A percentile compares a stretch with the other conserved stretches of the same genome.
These are phyloP conservation scores for Chlamydomonas schloesseri DNA, from an alignment of 139 green algal genomes.

Conservation along the genomic window DNA sequence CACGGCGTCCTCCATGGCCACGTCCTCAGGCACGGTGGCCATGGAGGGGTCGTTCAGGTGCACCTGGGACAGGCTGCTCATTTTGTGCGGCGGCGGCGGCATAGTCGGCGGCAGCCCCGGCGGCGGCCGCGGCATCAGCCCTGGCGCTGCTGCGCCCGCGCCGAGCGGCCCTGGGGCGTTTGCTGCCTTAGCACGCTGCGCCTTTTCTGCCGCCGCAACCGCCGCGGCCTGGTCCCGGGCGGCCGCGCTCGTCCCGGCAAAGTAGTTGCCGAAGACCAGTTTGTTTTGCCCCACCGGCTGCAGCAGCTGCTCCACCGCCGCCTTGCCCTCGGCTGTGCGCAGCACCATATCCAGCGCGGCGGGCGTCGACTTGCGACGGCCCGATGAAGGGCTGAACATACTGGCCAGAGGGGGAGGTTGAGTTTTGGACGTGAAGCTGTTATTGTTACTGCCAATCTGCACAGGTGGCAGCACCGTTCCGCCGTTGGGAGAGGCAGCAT, in stretches of 20 bases:
- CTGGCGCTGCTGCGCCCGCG: no score
- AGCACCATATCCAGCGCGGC: slow-evolving; percentile 61
- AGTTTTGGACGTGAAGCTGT: slow-evolving; percentile 18
- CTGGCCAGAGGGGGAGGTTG: neutral
- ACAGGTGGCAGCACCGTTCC: slow-evolving; percentile 17
- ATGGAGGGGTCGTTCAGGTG: slow-evolving; percentile 3
- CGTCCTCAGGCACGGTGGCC: slow-evolving; percentile 44
- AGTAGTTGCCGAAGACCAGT: slow-evolving; percentile 64
- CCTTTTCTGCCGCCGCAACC: slow-evolving; percentile 33
- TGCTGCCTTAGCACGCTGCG: slow-evolving; percentile 7
- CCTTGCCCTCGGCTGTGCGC: slow-evolving; percentile 48
- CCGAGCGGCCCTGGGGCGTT: neutral
- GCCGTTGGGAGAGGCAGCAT: neutral
- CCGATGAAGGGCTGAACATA: slow-evolving; percentile 1
- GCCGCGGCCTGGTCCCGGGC: slow-evolving; percentile 10
- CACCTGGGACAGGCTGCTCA: neutral
- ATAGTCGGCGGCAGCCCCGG: neutral
- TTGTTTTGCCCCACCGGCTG: slow-evolving; percentile 51
- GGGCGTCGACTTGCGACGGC: slow-evolving; percentile 57
- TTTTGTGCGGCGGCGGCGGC: neutral
- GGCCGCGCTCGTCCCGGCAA: slow-evolving; percentile 40
- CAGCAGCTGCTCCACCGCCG: slow-evolving; percentile 56
- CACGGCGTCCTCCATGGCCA: slow-evolving; percentile 22
- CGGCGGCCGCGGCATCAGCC: neutral
- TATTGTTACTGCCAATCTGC: slow-evolving; percentile 32